Conservation (phyloP, 2,329 filamentous ascomycete species). For the Fusarium bactridioides region DNA sequence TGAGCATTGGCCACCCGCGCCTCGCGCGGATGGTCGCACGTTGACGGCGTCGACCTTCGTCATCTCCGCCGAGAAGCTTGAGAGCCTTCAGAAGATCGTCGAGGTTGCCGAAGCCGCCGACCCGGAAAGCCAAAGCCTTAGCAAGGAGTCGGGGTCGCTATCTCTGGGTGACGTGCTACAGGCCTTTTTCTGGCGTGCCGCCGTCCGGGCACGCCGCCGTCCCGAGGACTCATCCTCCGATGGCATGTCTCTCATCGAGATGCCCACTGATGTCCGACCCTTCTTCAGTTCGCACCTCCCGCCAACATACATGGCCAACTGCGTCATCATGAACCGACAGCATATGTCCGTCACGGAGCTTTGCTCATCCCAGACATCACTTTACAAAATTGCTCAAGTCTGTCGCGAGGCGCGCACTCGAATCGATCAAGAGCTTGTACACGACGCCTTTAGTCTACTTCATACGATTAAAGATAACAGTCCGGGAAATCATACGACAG, state of each 20-base stretch:
- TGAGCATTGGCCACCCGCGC: not conserved
- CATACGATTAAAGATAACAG: not conserved
- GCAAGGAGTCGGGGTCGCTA: not conserved
- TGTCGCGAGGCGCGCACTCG: not conserved
- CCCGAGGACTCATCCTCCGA: not conserved
- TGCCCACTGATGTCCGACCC: not conserved
- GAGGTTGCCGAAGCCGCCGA: not conserved
- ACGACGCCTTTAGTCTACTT: not conserved
- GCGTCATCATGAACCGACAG: not conserved
- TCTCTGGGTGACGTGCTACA: not conserved
- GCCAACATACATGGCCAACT: not conserved
- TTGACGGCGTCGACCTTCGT: not conserved
- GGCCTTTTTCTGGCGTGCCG: not conserved
- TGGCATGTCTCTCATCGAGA: not conserved
- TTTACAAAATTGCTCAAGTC: not conserved
- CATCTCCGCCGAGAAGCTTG: not conserved
- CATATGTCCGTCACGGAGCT: not conserved
- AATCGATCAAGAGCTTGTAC: not conserved
- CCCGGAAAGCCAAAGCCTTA: not conserved
- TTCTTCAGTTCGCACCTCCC: not conserved
- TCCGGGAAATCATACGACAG: not conserved
- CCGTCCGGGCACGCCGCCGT: not conserved
- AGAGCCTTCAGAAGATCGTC: not conserved
- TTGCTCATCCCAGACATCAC: not conserved
- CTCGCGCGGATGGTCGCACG: not conserved